phyloP scores from a whole-genome alignment of 805 yeast genomes.

The Spathaspora passalidarum region DNA sequence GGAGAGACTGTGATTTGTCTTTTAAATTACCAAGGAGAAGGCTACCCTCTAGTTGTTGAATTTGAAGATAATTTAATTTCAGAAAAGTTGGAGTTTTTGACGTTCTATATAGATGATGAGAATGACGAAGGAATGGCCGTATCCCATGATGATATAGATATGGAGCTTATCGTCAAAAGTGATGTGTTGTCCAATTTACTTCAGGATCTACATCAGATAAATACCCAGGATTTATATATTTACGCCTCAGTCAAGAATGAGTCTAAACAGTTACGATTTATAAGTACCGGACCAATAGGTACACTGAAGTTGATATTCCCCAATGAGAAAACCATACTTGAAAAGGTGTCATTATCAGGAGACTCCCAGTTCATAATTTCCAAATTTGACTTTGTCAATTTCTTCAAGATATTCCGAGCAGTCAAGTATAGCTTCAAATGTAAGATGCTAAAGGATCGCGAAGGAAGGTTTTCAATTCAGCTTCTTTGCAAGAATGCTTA shows the following conservation, averaged over 20 bases:
- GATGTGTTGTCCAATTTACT: conserved; percentile 35
- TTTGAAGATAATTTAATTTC: conserved; percentile 40
- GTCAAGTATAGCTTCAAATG: conserved; percentile 39
- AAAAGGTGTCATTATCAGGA: conserved; percentile 41
- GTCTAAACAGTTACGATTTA: conserved; percentile 47
- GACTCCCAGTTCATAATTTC: conserved; percentile 19
- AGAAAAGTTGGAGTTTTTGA: conserved; percentile 40
- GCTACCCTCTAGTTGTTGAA: conserved; percentile 36
- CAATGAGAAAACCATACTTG: conserved; percentile 57
- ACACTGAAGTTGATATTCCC: conserved; percentile 66
- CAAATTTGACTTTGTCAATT: conserved; percentile 30
- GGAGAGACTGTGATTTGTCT: conserved; percentile 30
- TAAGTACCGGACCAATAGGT: conserved; percentile 75
- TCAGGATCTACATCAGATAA: conserved; percentile 34
- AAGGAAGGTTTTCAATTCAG: conserved; percentile 37
- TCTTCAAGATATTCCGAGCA: conserved; percentile 30
- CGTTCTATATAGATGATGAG: conserved; percentile 31
- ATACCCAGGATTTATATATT: conserved; percentile 33
- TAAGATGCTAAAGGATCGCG: conserved; percentile 33
- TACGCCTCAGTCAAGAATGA: conserved; percentile 16
- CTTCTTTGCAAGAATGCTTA: conserved; percentile 32
- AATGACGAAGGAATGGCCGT: conserved; percentile 10
- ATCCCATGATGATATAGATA: conserved; percentile 23
- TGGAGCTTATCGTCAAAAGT: conserved; percentile 37
- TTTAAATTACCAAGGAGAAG: conserved; percentile 37